Percentiles rank a stretch among this genome's conserved stretches.
phyloP scores from a whole-genome alignment of 257 asterid species.

The Solanum sitiens region DNA sequence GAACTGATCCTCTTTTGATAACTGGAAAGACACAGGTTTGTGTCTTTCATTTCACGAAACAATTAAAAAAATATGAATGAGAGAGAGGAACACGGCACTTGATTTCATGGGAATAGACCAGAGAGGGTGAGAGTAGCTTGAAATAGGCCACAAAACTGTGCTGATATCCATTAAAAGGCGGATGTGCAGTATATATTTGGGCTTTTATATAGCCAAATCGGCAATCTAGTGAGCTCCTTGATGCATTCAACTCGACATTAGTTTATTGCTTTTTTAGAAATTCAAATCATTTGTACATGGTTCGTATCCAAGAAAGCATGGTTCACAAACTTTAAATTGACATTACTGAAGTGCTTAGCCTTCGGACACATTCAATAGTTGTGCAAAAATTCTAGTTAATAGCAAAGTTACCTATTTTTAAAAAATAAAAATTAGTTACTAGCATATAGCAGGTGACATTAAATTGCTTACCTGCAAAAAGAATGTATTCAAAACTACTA shows the following conservation, averaged over 20 bases:
- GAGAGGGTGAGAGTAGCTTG: not conserved
- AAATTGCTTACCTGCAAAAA: not conserved
- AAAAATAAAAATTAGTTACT: not conserved
- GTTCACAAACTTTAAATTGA: not conserved
- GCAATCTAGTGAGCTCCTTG: not conserved
- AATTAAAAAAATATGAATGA: not conserved
- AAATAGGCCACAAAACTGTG: not conserved
- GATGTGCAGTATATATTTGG: not conserved
- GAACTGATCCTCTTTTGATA: not conserved
- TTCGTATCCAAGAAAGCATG: not conserved
- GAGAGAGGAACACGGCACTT: not conserved
- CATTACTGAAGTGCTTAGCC: not conserved
- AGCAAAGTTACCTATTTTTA: not conserved
- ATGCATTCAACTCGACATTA: not conserved
- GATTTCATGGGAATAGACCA: not conserved
- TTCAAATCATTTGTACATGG: not conserved
- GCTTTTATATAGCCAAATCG: not conserved
- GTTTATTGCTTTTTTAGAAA: not conserved
- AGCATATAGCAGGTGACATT: not conserved
- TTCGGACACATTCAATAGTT: not conserved
- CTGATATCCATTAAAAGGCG: not conserved
- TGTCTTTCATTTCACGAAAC: not conserved
- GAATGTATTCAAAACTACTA: not conserved
- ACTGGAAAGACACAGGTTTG: not conserved
- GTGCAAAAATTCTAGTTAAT: not conserved